Conservation (phyloP, 2,329 filamentous ascomycete genomes). For the Penicillium verrucosum region DNA sequence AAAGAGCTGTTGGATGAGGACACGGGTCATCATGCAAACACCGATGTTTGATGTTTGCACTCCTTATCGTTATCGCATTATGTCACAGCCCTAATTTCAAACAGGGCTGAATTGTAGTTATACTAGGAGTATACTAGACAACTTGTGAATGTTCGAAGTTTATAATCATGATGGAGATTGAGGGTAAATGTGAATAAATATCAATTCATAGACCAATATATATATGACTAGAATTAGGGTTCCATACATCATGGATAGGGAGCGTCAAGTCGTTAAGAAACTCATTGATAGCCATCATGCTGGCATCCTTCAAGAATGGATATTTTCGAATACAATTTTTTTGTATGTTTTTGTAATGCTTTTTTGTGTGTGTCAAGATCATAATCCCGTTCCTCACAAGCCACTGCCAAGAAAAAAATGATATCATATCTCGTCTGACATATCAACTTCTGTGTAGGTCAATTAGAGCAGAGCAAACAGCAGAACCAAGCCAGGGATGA, state of each 20-base stretch:
- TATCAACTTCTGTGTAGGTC: background rate
- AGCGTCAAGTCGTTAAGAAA: slow-evolving; percentile 18
- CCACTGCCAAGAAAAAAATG: background rate
- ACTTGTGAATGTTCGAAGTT: background rate
- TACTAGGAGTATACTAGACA: too few species aligned
- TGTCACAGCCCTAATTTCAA: slow-evolving; percentile 10
- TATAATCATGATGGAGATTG: background rate
- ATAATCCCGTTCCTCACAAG: too few species aligned
- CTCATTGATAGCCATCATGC: slow-evolving; percentile 10
- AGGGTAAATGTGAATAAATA: background rate
- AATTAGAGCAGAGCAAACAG: slow-evolving; percentile 20
- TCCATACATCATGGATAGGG: slow-evolving; percentile 15
- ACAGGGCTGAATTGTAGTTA: background rate
- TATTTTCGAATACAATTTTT: slow-evolving; percentile 14
- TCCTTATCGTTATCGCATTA: slow-evolving; percentile 15
- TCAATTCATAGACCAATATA: slow-evolving; percentile 14
- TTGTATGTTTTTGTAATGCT: slow-evolving; percentile 1
- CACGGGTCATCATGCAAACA: slow-evolving; percentile 24
- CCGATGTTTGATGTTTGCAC: slow-evolving; percentile 17
- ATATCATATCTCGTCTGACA: background rate
- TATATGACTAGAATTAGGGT: slow-evolving; percentile 17
- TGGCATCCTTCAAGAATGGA: background rate
- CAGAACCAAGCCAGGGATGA: slow-evolving; percentile 17
- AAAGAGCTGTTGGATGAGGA: slow-evolving; percentile 22
- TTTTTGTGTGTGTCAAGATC: background rate